phyloP scores from a whole-genome alignment of 108 stramenopile species.

The Nitzschia inconspicua region DNA sequence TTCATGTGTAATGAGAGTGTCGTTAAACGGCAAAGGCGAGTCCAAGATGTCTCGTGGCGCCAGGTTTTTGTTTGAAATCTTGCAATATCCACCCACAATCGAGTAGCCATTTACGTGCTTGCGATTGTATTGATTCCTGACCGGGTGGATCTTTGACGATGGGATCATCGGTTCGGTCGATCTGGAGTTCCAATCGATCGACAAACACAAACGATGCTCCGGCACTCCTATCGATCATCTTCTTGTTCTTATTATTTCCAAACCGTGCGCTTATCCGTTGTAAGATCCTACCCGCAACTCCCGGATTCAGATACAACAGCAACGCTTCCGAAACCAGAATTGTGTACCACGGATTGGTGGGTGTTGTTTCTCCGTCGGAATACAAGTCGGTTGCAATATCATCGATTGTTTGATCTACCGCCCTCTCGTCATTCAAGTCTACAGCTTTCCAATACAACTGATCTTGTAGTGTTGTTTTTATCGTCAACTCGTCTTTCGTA shows the following conservation, averaged over 20 bases:
- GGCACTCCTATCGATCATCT: not conserved
- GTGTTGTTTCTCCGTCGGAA: conserved; percentile 2
- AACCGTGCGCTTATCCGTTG: conserved; percentile 9
- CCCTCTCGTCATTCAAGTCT: conserved; percentile 61
- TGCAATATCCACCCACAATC: conserved; percentile 55
- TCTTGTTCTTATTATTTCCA: not conserved
- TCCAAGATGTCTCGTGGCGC: conserved; percentile 69
- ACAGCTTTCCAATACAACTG: conserved; percentile 23
- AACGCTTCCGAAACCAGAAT: conserved; percentile 67
- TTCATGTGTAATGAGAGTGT: no score
- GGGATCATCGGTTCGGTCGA: conserved; percentile 43
- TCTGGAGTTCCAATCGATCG: conserved; percentile 52
- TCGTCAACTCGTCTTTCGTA: no score
- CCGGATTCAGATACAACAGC: conserved; percentile 67
- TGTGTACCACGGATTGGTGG: conserved; percentile 23
- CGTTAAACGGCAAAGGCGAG: conserved; percentile 12
- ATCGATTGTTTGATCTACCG: conserved; percentile 33
- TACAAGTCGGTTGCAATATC: conserved; percentile 14
- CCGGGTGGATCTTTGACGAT: conserved; percentile 19
- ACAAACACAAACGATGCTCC: conserved; percentile 42
- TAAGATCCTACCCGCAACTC: conserved; percentile 44
- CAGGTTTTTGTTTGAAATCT: conserved; percentile 64
- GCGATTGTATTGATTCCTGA: conserved; percentile 9
- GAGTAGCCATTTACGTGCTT: conserved; percentile 14
- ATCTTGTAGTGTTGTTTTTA: no score